These are phyloP conservation scores for Ogataea siamensis DNA, from an alignment of 805 yeast species.

Conservation along the genomic window DNA sequence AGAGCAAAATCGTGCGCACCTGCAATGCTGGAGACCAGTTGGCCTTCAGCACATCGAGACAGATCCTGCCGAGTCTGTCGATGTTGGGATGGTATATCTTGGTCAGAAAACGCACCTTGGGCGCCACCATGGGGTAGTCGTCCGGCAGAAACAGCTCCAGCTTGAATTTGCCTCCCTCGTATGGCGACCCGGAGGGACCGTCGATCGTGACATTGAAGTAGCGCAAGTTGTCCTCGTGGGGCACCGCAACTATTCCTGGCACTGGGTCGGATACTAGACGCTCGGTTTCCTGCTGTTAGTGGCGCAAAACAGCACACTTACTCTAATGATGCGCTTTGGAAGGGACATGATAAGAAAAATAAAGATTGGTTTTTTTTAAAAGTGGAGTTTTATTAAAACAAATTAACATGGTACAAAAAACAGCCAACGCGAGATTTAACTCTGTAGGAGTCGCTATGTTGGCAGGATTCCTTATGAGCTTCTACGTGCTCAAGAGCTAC, in stretches of 20 bases:
- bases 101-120: conserved; percentile 90
- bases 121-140: conserved; percentile 98
- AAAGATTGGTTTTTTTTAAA: conserved; percentile 1
- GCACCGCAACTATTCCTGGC: conserved; percentile 90
- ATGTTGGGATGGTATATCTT: conserved; percentile 96
- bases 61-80: conserved; percentile 91
- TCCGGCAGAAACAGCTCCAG: conserved; percentile 90
- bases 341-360: conserved; percentile 45
- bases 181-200: conserved; percentile 91
- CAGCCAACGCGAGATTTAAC: conserved; percentile 31
- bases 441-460: conserved; percentile 27
- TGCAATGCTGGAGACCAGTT: conserved; percentile 99
- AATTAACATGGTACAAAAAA: conserved; percentile 17
- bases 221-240: conserved; percentile 91
- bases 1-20: conserved; percentile 84
- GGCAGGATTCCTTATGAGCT: conserved; percentile 28
- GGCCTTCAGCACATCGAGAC: conserved; percentile 89
- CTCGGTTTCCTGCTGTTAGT: conserved; percentile 70
- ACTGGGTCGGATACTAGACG: conserved; percentile 91
- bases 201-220: conserved; percentile 89
- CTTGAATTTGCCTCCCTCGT: conserved; percentile 75
- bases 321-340: conserved; percentile 91
- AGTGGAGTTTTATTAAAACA: conserved; percentile 6
- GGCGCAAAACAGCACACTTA: conserved; percentile 32
- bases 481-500: conserved; percentile 33